Base-by-base conservation (phyloP, 441 rosid genomes). In the Melastoma candidum region DNA sequence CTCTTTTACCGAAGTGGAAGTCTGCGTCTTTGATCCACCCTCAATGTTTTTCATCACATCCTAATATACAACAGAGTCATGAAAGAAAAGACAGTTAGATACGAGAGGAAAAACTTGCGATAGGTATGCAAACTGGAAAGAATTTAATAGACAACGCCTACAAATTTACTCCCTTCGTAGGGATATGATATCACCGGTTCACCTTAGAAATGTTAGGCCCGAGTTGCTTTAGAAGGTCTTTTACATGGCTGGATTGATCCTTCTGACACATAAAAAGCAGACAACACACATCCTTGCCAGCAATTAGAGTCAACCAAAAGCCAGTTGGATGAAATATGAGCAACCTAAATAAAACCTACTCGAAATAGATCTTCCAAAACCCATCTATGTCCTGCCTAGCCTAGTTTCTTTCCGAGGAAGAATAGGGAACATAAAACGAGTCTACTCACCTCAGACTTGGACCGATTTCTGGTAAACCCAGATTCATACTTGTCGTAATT, bases 151-250 rank as follows among this genome's bases (percentile, higher is more conserved):
- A 36, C 41, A 36, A 36, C 41, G 8, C 6, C 36, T 29, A 29
- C 22, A 17, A 17, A 17, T 17, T 29, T 29, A 29, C 7, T 36
- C 8, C 7, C 6, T 36, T 36, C 8, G 22, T 17, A 17, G 22
- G 22, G 22, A 17, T 1, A 4, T 36, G 1, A 36, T 4, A 36
- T 36, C 41, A 36, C 6, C 7, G 6, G 1, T 36, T 36, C 73
- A 85, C 94, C 87, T 82, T 77, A 57, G 80, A 67, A 67, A 82
- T 68, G 10, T 67, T 64, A 56, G 85, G 89, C 48, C 61, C 70
- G 47, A 79, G 58, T 60, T 74, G 74, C 11, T 68, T 49, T 24
- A 82, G 67, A 49, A 78, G 69, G 22, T 79, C 74, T 57, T 74
- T 58, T 17, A 77, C 68, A 7, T 70, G 83, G 57, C 54, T 63